Evolutionary conservation across 228 moss, liverwort and hornwort species (phyloP), one percentile per base, ranked within the genome.

Genomic region (Sphagnum magellanicum): DNA sequence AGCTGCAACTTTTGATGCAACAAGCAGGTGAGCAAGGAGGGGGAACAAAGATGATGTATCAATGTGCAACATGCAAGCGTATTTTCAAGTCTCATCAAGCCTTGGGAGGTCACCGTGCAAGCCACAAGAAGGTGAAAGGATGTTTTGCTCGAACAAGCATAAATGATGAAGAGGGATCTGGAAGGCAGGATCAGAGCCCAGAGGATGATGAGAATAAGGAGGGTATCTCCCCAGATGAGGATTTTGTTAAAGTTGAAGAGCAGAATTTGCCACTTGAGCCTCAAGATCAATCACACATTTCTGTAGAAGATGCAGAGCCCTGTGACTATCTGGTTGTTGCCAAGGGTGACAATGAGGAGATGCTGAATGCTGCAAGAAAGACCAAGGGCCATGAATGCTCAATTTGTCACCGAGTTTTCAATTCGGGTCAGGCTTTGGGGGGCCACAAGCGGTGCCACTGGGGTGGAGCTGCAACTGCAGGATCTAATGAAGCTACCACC

Each of bases 111-210:
- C 93, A 98, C 78, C 79, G 97, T 70, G 97, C 97, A 0, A 90
- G 90, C 66, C 97, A 97, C 84, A 97, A 97, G 88, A 97, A 93
- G 77, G 97, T 97, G 62, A 97, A 93, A 75, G 97, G 97, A 6
- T 97, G 97, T 81, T 91, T 80, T 17, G 97, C 97, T 5, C 79
- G 90, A 49, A 93, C 91, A 1, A 88, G 85, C 58, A 83, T 87
- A 49, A 88, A 71, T 51, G 91, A 87, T 9, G 78, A 80, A 63
- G 32, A 32, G 84, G 69, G 15, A 79, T 75, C 47, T 32, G 32
- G 32, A 32, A 32, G 32, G 32, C 75, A 62, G 6, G 92, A 84
- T 67, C 84, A 84, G 14, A 87, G 78, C 66, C 79, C 73, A 11
- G 88, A 90, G 0, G 86, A 88, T 16, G 87, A 91, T 51, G 78